Evolutionary conservation across 1,284 basidiomycete genomes (phyloP), one percentile per base, ranked within the genome.

Genomic region (Papiliotrema terrestris): DNA sequence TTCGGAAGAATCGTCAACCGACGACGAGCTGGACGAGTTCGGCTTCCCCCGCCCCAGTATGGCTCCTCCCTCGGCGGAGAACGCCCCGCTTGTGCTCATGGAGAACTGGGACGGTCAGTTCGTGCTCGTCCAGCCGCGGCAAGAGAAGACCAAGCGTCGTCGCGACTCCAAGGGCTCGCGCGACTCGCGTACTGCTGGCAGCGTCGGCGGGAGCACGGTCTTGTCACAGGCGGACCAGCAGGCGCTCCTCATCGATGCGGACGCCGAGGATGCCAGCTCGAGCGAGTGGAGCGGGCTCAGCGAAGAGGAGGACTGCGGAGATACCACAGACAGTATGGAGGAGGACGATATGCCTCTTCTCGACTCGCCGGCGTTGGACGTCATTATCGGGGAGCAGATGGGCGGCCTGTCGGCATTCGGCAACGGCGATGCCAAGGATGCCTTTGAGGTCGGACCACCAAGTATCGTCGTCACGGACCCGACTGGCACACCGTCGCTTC

Each of bases 281-380:
- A 56, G 53, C 20, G 68, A 65, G 54, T 73, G 71, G 71, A 64
- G 62, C 14, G 71, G 65, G 11, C 48, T 61, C 50, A 63, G 58
- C 42, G 70, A 73, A 41, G 66, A 71, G 45, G 67, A 71, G 36
- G 62, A 67, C 44, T 66, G 65, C 3, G 73, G 73, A 11, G 72
- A 75, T 57, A 75, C 73, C 9, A 75, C 73, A 20, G 73, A 75
- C 52, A 69, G 67, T 22, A 75, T 75, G 73, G 72, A 67, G 15
- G 73, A 75, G 58, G 73, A 75, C 49, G 73, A 75, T 54, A 75
- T 75, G 73, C 73, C 73, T 0, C 63, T 73, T 56, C 60, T 75
- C 32, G 69, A 73, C 55, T 68, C 67, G 51, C 68, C 73, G 8
- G 71, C 71, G 6, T 46, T 74, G 50, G 67, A 72, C 51, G 61